phyloP scores from a whole-genome alignment of 176 grass and related monocot species.

The Triticum monococcum region DNA sequence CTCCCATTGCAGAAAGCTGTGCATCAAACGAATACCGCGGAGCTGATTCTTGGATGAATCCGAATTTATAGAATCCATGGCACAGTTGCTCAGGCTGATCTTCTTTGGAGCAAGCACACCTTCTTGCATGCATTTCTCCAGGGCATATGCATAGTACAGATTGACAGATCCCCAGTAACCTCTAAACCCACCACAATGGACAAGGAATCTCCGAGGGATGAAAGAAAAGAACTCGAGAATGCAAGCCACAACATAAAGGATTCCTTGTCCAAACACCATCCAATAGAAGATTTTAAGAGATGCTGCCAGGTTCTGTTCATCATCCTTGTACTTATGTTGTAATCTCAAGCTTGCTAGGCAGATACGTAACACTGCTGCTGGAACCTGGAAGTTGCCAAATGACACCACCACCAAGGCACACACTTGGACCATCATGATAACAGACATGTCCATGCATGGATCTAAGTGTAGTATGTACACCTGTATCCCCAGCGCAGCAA shows the following conservation, averaged over 20 bases:
- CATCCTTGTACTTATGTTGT: neutral
- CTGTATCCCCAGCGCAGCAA: neutral
- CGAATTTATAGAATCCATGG: neutral
- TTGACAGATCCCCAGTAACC: neutral
- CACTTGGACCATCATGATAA: neutral
- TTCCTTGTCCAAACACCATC: slow-evolving; percentile 19
- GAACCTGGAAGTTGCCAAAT: slow-evolving; percentile 13
- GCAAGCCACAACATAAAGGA: neutral
- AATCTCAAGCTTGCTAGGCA: neutral
- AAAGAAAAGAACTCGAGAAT: neutral
- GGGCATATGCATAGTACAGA: slow-evolving; percentile 9
- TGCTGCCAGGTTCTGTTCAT: neutral
- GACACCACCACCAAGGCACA: neutral
- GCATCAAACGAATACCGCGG: neutral
- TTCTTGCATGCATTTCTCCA: neutral
- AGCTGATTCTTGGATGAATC: neutral
- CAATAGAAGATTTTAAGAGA: neutral
- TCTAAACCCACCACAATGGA: neutral
- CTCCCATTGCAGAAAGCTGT: neutral
- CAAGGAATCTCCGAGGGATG: neutral
- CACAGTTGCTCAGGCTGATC: slow-evolving; percentile 3
- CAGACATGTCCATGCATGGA: neutral
- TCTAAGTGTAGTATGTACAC: neutral
- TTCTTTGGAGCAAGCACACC: neutral
- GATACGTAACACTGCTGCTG: neutral